phyloP scores from a whole-genome alignment of 1,139 yeast genomes.

The Nakaseomyces glabratus region DNA sequence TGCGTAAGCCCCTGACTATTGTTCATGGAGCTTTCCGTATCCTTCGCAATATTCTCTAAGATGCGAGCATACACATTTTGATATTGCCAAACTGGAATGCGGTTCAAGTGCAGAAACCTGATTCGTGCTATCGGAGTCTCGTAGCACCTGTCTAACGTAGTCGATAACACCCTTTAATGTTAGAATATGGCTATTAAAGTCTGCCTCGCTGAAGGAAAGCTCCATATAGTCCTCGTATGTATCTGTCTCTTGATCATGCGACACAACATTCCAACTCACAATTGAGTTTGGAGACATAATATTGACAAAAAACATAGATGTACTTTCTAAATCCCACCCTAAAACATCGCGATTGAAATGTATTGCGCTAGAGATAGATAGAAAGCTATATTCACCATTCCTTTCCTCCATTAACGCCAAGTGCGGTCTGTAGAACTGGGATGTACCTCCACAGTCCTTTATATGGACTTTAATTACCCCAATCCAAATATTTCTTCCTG shows the following conservation, averaged over 20 bases:
- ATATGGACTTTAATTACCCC: constrained; percentile 1
- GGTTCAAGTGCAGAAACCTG: too few relatives aligned
- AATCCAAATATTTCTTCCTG: constrained; percentile 2
- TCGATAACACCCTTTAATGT: constrained; percentile 2
- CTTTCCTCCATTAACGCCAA: constrained; percentile 1
- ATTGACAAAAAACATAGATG: background rate
- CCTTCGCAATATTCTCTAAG: too few relatives aligned
- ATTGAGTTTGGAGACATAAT: constrained; percentile 2
- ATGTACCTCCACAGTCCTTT: background rate
- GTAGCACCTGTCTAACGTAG: too few relatives aligned
- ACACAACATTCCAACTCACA: constrained; percentile 7
- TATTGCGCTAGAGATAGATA: background rate
- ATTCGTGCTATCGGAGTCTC: too few relatives aligned
- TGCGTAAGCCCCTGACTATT: too few relatives aligned
- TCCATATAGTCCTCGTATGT: constrained; percentile 6
- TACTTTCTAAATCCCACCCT: background rate
- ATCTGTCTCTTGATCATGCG: constrained; percentile 7
- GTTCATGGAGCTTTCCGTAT: too few relatives aligned
- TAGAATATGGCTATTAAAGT: background rate
- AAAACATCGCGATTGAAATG: constrained; percentile 1
- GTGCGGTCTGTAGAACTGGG: background rate
- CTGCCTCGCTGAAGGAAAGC: constrained; percentile 4
- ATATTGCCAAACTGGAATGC: too few relatives aligned
- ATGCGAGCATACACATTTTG: too few relatives aligned
- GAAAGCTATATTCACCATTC: background rate